phyloP scores from a whole-genome alignment of 345 rosid genomes.

The Camelina hispida region DNA sequence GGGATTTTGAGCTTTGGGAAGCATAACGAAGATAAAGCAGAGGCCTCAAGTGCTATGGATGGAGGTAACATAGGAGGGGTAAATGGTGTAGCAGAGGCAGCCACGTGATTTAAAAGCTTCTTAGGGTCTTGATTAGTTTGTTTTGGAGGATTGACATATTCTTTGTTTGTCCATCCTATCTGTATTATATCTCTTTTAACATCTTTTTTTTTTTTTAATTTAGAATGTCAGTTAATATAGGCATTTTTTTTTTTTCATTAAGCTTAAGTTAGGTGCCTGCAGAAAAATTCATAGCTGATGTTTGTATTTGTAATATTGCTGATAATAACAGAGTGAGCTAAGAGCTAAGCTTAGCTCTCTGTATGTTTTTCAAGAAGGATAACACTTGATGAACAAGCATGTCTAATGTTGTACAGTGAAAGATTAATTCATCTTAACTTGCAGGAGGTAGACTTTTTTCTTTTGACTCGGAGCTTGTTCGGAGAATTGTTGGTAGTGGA shows the following conservation, averaged over 20 bases:
- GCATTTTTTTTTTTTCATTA: slow-evolving; percentile 32
- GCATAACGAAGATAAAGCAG: slow-evolving; percentile 29
- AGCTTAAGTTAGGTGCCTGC: slow-evolving; percentile 39
- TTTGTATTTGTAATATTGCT: slow-evolving; percentile 44
- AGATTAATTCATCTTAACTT: slow-evolving; percentile 29
- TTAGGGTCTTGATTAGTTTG: slow-evolving; percentile 41
- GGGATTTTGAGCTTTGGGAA: slow-evolving; percentile 30
- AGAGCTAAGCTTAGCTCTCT: slow-evolving; percentile 35
- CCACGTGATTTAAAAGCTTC: slow-evolving; percentile 31
- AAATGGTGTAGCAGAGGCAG: slow-evolving; percentile 44
- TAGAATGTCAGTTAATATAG: slow-evolving; percentile 43
- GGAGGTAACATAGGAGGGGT: slow-evolving; percentile 43
- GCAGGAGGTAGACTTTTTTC: slow-evolving; percentile 16
- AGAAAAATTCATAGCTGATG: slow-evolving; percentile 37
- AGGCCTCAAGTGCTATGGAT: slow-evolving; percentile 31
- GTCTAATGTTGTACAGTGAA: slow-evolving; percentile 11
- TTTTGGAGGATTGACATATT: slow-evolving; percentile 39
- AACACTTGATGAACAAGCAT: slow-evolving; percentile 10
- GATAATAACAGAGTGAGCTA: slow-evolving; percentile 39
- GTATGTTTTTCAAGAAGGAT: slow-evolving; percentile 30
- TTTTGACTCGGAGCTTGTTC: slow-evolving; percentile 48
- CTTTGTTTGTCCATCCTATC: slow-evolving; percentile 40
- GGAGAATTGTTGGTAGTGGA: slow-evolving; percentile 61
- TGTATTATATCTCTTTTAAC: slow-evolving; percentile 38
- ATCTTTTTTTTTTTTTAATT: slow-evolving; percentile 10